Conservation (phyloP, 2,329 filamentous ascomycete species). For the Botrytis elliptica region DNA sequence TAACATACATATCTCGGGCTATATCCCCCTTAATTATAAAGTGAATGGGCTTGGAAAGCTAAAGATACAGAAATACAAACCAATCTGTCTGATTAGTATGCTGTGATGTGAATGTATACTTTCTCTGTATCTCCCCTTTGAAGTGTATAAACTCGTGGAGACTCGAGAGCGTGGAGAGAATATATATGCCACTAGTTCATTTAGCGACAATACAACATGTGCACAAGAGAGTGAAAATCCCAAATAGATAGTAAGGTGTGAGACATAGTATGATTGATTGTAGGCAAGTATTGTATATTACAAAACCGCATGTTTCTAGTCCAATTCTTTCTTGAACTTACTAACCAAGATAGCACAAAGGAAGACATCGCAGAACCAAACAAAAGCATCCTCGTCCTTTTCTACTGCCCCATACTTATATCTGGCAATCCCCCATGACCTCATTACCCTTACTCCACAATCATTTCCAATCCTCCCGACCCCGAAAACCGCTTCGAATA, state of each 20-base stretch:
- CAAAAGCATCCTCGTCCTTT: not conserved
- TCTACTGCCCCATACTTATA: not conserved
- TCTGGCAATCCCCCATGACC: accelerated
- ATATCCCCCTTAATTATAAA: not conserved
- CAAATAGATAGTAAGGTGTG: not conserved
- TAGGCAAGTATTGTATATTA: not conserved
- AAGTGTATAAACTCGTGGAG: not conserved
- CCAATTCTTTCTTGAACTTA: not conserved
- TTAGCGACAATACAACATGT: not conserved
- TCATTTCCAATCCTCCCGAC: not conserved
- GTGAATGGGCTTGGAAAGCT: not conserved
- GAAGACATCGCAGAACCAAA: not conserved
- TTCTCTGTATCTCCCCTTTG: not conserved
- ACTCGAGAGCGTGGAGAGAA: no score
- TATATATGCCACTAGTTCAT: not conserved
- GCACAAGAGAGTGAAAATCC: not conserved
- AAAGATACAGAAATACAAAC: not conserved
- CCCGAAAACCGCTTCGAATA: not conserved
- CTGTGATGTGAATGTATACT: not conserved
- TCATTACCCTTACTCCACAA: not conserved
- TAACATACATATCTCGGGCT: not conserved
- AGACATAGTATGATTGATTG: not conserved
- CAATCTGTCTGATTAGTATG: not conserved
- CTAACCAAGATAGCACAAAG: not conserved
- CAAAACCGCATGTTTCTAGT: accelerated